Percentiles rank a stretch among this genome's conserved stretches.
Conservation (phyloP, 257 asterid species). For the Penstemon barbatus region DNA sequence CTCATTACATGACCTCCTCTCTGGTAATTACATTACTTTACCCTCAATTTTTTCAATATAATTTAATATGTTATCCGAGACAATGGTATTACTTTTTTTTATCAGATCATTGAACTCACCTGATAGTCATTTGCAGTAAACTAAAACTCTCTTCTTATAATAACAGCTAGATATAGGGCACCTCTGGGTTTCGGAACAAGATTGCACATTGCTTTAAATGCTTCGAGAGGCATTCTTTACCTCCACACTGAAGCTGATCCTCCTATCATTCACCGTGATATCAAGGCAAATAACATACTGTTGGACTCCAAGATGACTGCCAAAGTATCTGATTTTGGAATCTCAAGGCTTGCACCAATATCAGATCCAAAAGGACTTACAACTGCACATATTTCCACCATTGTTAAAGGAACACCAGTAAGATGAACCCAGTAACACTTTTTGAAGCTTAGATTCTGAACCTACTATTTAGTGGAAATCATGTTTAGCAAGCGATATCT, state of each 20-base stretch:
- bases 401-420: constrained; percentile 93
- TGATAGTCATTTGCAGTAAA: background rate
- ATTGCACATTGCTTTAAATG: constrained; percentile 65
- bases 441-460: background rate
- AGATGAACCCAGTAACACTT: constrained; percentile 21
- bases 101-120: too few species aligned
- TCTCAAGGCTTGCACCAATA: constrained; percentile 86
- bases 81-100: background rate
- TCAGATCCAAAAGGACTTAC: constrained; percentile 52
- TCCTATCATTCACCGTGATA: constrained; percentile 85
- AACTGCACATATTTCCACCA: constrained; percentile 64
- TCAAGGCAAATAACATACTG: constrained; percentile 83
- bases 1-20: constrained; percentile 73
- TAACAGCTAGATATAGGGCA: constrained; percentile 51
- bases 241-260: constrained; percentile 93
- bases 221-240: constrained; percentile 86
- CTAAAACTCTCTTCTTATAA: background rate
- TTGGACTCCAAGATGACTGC: constrained; percentile 74
- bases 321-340: constrained; percentile 91
- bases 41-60: too few species aligned
- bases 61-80: too few species aligned
- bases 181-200: constrained; percentile 61
- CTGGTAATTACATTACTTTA: constrained; percentile 41
- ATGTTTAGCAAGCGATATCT: background rate
- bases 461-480: background rate